These are phyloP conservation scores for Heimioporus sp. DNA, from an alignment of 768 basidiomycete genomes.

Conservation along the genomic window DNA sequence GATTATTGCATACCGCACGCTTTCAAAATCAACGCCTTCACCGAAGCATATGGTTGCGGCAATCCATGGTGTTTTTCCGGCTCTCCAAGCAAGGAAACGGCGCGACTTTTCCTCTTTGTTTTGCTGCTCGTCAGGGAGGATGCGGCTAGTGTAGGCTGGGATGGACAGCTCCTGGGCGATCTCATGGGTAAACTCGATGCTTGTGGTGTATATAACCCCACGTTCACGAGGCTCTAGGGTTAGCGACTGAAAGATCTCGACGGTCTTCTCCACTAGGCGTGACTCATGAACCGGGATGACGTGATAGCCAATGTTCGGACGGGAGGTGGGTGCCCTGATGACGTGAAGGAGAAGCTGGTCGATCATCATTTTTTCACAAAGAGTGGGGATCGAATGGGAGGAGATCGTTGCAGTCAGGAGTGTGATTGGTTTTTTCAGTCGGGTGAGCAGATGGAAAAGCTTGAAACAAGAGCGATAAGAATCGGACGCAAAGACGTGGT, in stretches of 20 bases:
- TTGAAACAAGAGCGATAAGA: slow-evolving; percentile 10
- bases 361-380: slow-evolving; percentile 7
- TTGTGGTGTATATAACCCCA: slow-evolving; percentile 8
- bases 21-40: slow-evolving; percentile 4
- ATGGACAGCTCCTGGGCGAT: not conserved
- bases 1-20: not conserved
- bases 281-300: rapidly evolving
- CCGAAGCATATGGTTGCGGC: slow-evolving; percentile 2
- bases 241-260: not conserved
- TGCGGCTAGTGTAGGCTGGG: slow-evolving; percentile 2
- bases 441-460: slow-evolving; percentile 3
- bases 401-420: slow-evolving; percentile 10
- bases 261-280: not conserved
- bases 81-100: not conserved
- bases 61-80: not conserved
- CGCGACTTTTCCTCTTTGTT: slow-evolving; percentile 8
- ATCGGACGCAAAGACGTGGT: slow-evolving; percentile 3
- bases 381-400: not conserved
- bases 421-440: slow-evolving; percentile 7
- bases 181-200: not conserved
- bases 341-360: not conserved
- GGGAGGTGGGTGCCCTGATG: not conserved
- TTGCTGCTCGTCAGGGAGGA: not conserved
- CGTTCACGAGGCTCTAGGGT: not conserved
- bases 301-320: slow-evolving; percentile 1